Conservation (phyloP, 768 basidiomycete genomes). For the Antrodiella citrinella region DNA sequence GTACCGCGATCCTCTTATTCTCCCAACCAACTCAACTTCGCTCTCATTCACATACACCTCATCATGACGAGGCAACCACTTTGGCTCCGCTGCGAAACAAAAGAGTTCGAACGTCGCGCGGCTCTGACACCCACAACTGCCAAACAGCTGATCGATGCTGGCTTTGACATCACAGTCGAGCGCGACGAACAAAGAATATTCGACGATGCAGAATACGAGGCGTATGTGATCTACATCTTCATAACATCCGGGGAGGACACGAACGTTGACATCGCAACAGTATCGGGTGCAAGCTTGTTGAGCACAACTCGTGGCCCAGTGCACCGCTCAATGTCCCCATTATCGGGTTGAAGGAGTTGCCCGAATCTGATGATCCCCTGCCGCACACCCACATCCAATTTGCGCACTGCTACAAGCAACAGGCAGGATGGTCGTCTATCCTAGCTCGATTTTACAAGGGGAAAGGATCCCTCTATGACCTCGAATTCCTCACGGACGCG, state of each 20-base stretch:
- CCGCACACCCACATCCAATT: conserved; percentile 97
- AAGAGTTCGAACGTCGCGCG: conserved; percentile 87
- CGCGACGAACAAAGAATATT: conserved; percentile 93
- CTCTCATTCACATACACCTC: not conserved
- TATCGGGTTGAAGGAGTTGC: conserved; percentile 95
- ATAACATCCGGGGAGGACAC: conserved; percentile 1
- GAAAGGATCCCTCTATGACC: conserved; percentile 81
- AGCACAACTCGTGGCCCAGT: conserved; percentile 81
- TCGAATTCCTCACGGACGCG: conserved; percentile 66
- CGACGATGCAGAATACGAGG: conserved; percentile 86
- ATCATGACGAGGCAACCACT: conserved; percentile 22
- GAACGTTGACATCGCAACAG: conserved; percentile 32
- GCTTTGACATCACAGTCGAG: conserved; percentile 89
- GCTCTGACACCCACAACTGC: conserved; percentile 91
- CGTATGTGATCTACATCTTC: conserved; percentile 42
- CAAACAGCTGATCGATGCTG: conserved; percentile 78
- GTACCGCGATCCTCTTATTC: no score
- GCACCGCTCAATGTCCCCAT: conserved; percentile 74
- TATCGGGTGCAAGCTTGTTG: conserved; percentile 82
- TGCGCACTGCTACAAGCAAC: conserved; percentile 95
- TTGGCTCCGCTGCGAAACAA: conserved; percentile 98
- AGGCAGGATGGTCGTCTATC: conserved; percentile 85
- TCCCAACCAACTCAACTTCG: not conserved
- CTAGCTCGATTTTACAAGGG: conserved; percentile 82
- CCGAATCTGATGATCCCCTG: conserved; percentile 71